Evolutionary conservation across 768 basidiomycete genomes (phyloP).

Genomic region (Boletus pseudo-olivaceus): DNA sequence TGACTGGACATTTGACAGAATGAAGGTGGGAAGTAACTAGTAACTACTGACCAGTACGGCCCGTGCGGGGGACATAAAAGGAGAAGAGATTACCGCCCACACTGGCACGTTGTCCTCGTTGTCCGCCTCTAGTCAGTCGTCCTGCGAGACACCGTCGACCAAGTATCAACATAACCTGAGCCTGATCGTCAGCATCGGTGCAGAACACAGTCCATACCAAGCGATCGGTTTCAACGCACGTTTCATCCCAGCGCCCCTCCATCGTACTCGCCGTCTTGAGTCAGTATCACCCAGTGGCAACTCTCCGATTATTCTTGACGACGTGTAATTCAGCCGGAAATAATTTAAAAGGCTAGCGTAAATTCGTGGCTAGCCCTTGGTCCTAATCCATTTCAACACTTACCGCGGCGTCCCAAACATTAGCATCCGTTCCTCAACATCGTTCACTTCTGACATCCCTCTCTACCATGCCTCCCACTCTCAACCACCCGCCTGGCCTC

Average conservation of each 20-base stretch:
- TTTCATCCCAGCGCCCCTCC: too few species aligned
- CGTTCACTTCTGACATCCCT: neutral
- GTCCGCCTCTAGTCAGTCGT: neutral
- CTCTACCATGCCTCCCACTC: constrained; percentile 55
- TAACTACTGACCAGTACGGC: too few species aligned
- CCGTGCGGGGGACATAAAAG: neutral
- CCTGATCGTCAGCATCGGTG: neutral
- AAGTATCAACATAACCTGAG: neutral
- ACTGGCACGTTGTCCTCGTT: neutral
- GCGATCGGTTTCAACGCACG: neutral
- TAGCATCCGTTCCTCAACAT: neutral
- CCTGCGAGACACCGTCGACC: neutral
- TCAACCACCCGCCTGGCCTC: constrained; percentile 62
- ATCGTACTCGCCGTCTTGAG: neutral
- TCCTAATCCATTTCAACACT: constrained; percentile 7
- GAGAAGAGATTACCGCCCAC: neutral
- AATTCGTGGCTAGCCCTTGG: constrained; percentile 13
- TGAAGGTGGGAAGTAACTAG: neutral
- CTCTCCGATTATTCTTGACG: constrained; percentile 5
- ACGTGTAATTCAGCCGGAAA: constrained; percentile 11
- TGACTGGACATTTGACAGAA: neutral
- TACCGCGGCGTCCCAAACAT: neutral
- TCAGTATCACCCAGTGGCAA: neutral
- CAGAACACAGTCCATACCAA: neutral
- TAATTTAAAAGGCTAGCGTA: constrained; percentile 10